Conservation (phyloP, 2,329 filamentous ascomycete genomes). For the Diaporthe amygdali region DNA sequence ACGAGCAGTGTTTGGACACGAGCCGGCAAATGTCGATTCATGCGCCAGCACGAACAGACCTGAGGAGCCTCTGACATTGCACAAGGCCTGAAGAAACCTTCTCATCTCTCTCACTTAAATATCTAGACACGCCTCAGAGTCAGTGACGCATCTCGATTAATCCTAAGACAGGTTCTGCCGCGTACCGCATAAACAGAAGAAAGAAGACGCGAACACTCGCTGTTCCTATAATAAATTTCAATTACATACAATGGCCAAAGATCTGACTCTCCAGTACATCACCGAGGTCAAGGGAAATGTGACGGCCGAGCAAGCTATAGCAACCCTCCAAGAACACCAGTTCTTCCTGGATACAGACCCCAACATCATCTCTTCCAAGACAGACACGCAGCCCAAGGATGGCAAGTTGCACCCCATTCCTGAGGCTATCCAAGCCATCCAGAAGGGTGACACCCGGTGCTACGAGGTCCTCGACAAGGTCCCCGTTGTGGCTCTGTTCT, state of each 20-base stretch:
- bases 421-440: not conserved
- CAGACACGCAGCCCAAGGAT: not conserved
- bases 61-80: not conserved
- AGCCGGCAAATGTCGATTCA: not conserved
- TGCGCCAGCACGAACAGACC: not conserved
- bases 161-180: not conserved
- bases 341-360: conserved; percentile 13
- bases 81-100: not conserved
- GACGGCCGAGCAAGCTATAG: not conserved
- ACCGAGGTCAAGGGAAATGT: not conserved
- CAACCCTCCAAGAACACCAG: conserved; percentile 4
- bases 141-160: not conserved
- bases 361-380: conserved; percentile 8
- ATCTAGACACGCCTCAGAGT: not conserved
- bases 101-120: not conserved
- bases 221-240: not conserved
- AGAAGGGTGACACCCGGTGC: not conserved
- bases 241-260: not conserved
- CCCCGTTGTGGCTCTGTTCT: conserved; percentile 2
- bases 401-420: conserved; percentile 5
- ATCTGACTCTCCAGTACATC: not conserved
- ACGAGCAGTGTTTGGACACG: not conserved
- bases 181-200: not conserved
- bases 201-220: not conserved
- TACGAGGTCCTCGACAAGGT: conserved; percentile 3